These are phyloP conservation scores for Cladorrhinum samala DNA, from an alignment of 495 filamentous ascomycete species.

Conservation along the genomic window DNA sequence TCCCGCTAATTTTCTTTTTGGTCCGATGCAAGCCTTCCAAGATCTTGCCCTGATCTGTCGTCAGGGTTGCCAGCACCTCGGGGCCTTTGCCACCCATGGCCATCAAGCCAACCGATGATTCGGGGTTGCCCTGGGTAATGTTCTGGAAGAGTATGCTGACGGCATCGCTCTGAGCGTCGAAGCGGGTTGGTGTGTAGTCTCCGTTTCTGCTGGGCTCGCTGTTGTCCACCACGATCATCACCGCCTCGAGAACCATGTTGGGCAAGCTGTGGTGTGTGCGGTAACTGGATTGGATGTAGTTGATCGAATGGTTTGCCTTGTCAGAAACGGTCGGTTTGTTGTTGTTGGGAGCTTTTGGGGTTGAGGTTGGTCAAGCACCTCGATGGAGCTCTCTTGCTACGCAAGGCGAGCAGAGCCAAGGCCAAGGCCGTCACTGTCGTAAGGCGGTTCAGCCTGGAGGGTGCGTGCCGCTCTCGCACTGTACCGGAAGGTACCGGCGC, in stretches of 20 bases:
- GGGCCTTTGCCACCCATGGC: slow-evolving; percentile 97
- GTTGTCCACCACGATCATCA: slow-evolving; percentile 83
- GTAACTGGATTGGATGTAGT: no score
- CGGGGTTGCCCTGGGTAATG: slow-evolving; percentile 89
- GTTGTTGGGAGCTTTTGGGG: no score
- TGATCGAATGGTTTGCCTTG: no score
- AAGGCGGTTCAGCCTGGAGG: slow-evolving; percentile 21
- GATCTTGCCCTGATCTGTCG: slow-evolving; percentile 90
- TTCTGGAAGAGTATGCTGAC: slow-evolving; percentile 90
- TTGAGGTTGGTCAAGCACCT: slow-evolving; percentile 2
- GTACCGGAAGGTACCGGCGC: not conserved
- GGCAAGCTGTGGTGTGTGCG: slow-evolving; percentile 1
- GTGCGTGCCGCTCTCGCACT: not conserved
- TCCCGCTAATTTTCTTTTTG: slow-evolving; percentile 92
- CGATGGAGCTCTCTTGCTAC: not conserved
- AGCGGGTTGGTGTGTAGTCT: slow-evolving; percentile 90
- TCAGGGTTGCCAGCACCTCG: slow-evolving; percentile 92
- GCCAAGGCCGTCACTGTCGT: slow-evolving; percentile 18
- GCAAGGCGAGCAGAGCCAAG: not conserved
- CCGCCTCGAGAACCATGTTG: slow-evolving; percentile 58
- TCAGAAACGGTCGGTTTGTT: no score
- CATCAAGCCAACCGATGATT: slow-evolving; percentile 96
- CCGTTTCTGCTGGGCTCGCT: slow-evolving; percentile 96
- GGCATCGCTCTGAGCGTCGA: slow-evolving; percentile 91
- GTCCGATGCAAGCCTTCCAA: slow-evolving; percentile 88